Conservation (phyloP, 257 asterid species). For the Anisodus tanguticus region DNA sequence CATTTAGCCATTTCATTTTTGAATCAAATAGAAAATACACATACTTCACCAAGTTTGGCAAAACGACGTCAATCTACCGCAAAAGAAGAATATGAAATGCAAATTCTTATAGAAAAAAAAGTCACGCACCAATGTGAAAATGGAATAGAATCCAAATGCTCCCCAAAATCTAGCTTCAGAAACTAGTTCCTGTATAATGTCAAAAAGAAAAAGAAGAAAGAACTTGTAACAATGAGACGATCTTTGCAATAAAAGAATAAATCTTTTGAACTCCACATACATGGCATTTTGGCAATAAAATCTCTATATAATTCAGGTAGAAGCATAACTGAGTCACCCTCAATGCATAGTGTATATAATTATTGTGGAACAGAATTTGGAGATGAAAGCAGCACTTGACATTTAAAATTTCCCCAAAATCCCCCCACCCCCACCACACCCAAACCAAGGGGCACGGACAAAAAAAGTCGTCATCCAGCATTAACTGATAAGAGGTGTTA, state of each 20-base stretch:
- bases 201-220: not conserved
- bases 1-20: slow-evolving; percentile 39
- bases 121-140: slow-evolving; percentile 75
- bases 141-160: slow-evolving; percentile 90
- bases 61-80: slow-evolving; percentile 6
- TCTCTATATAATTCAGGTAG: not conserved
- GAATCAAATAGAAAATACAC: not conserved
- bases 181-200: slow-evolving; percentile 65
- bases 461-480: not conserved
- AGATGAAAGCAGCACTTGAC: slow-evolving; percentile 14
- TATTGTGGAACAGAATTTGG: slow-evolving; percentile 8
- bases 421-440: not conserved
- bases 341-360: not conserved
- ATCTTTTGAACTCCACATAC: not conserved
- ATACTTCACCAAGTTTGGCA: slow-evolving; percentile 7
- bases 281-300: not conserved
- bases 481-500: not conserved
- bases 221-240: not conserved
- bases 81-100: slow-evolving; percentile 21
- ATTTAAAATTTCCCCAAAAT: not conserved
- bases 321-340: not conserved
- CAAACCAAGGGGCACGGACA: not conserved
- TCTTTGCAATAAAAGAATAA: not conserved
- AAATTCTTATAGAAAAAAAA: not conserved
- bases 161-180: slow-evolving; percentile 98